Evolutionary conservation across 306 rosid genomes (phyloP), one percentile per base, ranked within the genome.

Genomic region (Pterocarpus macrocarpus): DNA sequence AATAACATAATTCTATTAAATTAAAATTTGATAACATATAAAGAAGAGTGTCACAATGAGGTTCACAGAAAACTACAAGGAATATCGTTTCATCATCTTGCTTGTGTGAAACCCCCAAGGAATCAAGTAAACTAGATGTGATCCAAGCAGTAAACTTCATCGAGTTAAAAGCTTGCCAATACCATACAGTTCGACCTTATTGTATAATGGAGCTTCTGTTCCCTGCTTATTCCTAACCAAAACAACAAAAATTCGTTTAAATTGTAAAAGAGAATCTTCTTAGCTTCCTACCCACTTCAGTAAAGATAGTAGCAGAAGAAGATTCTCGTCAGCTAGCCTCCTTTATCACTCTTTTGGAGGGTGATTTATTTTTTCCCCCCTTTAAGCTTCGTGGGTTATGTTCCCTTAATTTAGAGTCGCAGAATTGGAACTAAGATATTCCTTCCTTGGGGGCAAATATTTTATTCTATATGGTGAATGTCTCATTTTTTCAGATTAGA

Each of bases 221-320:
- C 69, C 82, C 57, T 14, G 52, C 38, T 35, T 16, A 55, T 55
- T 44, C 57, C 53, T 45, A 50, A 52, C 65, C 9, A 66, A 80
- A 75, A 71, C 47, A 44, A 83, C 78, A 17, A 84, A 45, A 81
- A 82, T 69, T 86, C 32, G 82, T 77, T 80, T 69, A 81, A 87
- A 41, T 45, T 78, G 75, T 44, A 71, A 73, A 73, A 74, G 88
- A 87, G 99, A 96, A 96, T 96, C 98, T 96, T 89, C 89, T 93
- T 96, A 93, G 92, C 99, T 93, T 96, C 93, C 86, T 50, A 80
- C 90, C 97, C 98, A 93, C 98, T 95, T 93, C 99, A 89, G 59
- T 80, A 91, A 95, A 90, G 97, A 73, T 67, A 83, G 92, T 90
- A 88, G 92, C 87, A 86, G 93, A 89, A 80, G 91, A 84, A 87